Evolutionary conservation across 352 stramenopile species (phyloP).

Genomic region (Phytopythium mirpurense): DNA sequence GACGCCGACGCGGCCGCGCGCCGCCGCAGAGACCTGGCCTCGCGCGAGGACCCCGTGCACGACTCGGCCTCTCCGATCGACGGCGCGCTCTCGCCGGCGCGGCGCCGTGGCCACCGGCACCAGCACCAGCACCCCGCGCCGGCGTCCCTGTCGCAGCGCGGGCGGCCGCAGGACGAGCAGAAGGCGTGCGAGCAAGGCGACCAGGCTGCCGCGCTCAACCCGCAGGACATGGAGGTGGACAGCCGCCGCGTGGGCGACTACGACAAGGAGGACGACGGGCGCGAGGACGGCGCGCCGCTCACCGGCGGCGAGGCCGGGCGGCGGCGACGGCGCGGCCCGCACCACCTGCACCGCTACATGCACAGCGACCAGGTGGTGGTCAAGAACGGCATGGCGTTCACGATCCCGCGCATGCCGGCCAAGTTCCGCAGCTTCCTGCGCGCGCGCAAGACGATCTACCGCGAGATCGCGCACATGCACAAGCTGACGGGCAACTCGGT

Average conservation of each 20-base stretch:
- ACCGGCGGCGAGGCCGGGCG: conserved; percentile 13
- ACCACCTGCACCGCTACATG: conserved; percentile 16
- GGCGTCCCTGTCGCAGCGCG: neutral
- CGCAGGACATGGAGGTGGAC: neutral
- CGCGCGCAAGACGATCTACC: conserved; percentile 90
- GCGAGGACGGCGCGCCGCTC: neutral
- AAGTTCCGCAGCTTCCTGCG: conserved; percentile 93
- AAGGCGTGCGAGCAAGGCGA: conserved; percentile 6
- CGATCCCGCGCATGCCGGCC: conserved; percentile 83
- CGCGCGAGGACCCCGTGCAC: conserved; percentile 38
- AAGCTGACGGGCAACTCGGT: conserved; percentile 82
- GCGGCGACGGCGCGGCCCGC: conserved; percentile 29
- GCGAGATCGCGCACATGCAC: conserved; percentile 96
- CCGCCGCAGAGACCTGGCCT: conserved; percentile 5
- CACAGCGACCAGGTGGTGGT: neutral
- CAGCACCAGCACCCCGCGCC: too few species aligned
- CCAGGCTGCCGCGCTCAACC: neutral
- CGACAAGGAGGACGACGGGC: neutral
- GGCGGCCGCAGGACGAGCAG: conserved; percentile 4
- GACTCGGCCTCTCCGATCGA: conserved; percentile 11
- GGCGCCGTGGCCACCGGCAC: neutral
- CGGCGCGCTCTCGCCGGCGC: neutral
- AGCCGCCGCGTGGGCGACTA: neutral
- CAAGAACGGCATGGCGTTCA: conserved; percentile 2
- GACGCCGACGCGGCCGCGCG: conserved; percentile 9